A percentile compares a stretch with the other conserved stretches of the same genome.
These are phyloP conservation scores for Calonectria fujianensis DNA, from an alignment of 2,329 filamentous ascomycete species.

Conservation along the genomic window DNA sequence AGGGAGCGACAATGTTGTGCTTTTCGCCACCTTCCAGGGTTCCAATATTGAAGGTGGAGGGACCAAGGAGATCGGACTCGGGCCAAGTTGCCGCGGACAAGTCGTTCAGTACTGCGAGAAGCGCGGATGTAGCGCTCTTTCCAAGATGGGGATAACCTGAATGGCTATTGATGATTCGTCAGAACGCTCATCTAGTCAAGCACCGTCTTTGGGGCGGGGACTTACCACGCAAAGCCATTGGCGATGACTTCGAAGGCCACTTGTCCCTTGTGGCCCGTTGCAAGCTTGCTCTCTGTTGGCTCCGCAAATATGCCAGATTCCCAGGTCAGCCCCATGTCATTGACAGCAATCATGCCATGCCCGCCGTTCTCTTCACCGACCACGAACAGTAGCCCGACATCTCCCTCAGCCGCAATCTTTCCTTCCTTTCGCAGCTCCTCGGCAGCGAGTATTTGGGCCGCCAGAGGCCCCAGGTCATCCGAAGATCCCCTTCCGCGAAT, in stretches of 20 bases:
- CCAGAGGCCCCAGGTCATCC: conserved; percentile 78
- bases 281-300: conserved; percentile 82
- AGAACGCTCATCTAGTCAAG: not conserved
- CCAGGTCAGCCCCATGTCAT: conserved; percentile 71
- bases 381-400: conserved; percentile 68
- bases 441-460: conserved; percentile 82
- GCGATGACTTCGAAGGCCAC: conserved; percentile 74
- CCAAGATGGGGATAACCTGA: conserved; percentile 47
- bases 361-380: conserved; percentile 82
- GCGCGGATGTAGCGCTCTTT: conserved; percentile 38
- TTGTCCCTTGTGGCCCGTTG: conserved; percentile 83
- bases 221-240: conserved; percentile 73
- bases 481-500: conserved; percentile 79
- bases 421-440: conserved; percentile 40
- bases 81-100: conserved; percentile 56
- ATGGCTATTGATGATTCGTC: conserved; percentile 25
- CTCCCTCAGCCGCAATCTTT: conserved; percentile 56
- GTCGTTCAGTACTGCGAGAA: conserved; percentile 42
- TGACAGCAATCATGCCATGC: conserved; percentile 76
- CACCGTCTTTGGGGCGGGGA: too few species aligned
- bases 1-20: conserved; percentile 63
- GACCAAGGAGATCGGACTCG: conserved; percentile 60
- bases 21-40: conserved; percentile 61
- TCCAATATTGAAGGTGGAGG: conserved; percentile 63
- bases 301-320: conserved; percentile 83